Percentiles rank a stretch among this genome's conserved stretches.
These are phyloP conservation scores for Citrullus colocynthis DNA, from an alignment of 306 rosid species.

Conservation along the genomic window DNA sequence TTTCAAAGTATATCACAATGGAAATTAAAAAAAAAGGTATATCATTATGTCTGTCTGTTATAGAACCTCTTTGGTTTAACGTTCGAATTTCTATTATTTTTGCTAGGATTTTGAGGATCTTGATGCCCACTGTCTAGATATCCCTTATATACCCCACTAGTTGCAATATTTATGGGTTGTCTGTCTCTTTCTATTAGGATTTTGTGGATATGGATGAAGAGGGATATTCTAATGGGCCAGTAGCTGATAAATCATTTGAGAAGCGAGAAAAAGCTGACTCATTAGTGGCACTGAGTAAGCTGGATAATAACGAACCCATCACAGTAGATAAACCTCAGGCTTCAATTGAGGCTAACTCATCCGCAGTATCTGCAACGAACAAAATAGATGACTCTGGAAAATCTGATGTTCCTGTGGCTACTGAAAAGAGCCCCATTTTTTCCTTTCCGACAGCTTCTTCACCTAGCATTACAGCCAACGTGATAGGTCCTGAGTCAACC, in stretches of 20 bases:
- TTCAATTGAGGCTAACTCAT: constrained; percentile 19
- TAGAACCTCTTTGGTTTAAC: neutral
- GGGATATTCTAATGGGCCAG: constrained; percentile 28
- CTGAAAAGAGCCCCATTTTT: constrained; percentile 22
- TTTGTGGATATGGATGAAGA: constrained; percentile 69
- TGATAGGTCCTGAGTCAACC: constrained; percentile 14
- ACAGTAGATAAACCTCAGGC: constrained; percentile 19
- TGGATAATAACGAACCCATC: constrained; percentile 15
- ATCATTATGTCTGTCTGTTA: neutral
- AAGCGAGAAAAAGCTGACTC: constrained; percentile 23
- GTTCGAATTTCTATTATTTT: neutral
- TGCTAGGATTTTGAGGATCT: constrained; percentile 3
- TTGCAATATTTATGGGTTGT: neutral
- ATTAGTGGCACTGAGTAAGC: constrained; percentile 18
- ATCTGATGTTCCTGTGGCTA: constrained; percentile 20
- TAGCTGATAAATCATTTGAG: constrained; percentile 18
- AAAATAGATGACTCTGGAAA: constrained; percentile 15
- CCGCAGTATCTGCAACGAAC: constrained; percentile 12
- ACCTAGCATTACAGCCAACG: constrained; percentile 14
- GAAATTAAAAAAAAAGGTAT: neutral
- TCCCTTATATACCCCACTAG: neutral
- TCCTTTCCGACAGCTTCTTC: constrained; percentile 10
- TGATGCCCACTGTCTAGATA: neutral
- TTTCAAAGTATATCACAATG: neutral
- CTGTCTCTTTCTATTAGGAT: constrained; percentile 1